Base-by-base conservation (phyloP, 2,329 filamentous ascomycete species). In the Talaromyces sp. region DNA sequence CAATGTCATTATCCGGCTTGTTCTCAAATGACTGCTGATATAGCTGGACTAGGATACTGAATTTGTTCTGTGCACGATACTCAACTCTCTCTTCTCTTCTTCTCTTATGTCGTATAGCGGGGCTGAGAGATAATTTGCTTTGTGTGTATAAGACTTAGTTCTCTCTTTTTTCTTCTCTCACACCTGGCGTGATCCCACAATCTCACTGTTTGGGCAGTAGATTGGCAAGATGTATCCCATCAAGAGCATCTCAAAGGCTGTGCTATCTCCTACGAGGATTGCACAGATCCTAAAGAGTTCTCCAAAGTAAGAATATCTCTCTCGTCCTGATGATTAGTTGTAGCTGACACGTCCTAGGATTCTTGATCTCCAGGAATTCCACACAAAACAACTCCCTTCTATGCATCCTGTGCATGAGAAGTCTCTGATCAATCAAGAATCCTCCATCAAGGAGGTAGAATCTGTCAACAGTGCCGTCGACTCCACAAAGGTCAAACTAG, bases 151-250 rank as follows among this genome's bases (percentile, higher is more conserved):
- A 36, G 34, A 15, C 19, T 43, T 4, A 43, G 6, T n/a, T 43
- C 17, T 43, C 40, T 43, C 40, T n/a, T 43, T 10, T 7, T 19
- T n/a, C n/a, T n/a, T 8, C 40, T n/a, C n/a, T 19, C 17, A 43
- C 17, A 43, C 40, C 17, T 1, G 17, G 17, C 17, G 8, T 8
- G 11, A 43, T 43, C 40, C 15, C 7, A n/a, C 17, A n/a, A 43
- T 3, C 40, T n/a, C 17, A 19, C 17, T 43, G 17, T n/a, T 17
- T 45, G 15, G 22, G 31, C 1, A 11, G 17, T 8, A n/a, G 25
- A 43, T 31, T 25, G 5, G 22, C 61, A 63, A n/a, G 36, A 63
- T 63, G 61, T 22, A 27, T 58, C 15, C 27, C n/a, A 47, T 58
- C 51, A 63, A 63, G 17, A 56, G 25, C 36, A 34, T 19, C 25